Evolutionary conservation across 306 rosid genomes (phyloP).

Genomic region (Quercus agrifolia): DNA sequence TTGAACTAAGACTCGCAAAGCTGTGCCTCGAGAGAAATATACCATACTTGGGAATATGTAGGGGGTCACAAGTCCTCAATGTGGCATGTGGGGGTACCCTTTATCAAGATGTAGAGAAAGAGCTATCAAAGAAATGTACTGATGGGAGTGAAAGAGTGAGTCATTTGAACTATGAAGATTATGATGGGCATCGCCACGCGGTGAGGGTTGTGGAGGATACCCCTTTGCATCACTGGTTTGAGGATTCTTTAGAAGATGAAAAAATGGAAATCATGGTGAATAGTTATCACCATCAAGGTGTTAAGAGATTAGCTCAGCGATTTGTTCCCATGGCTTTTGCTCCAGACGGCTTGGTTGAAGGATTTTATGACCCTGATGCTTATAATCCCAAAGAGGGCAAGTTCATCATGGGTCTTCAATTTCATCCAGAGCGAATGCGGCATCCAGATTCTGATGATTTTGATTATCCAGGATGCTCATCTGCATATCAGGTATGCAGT

Average conservation of each 20-base stretch:
- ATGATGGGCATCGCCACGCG: slow-evolving; percentile 34
- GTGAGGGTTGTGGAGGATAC: slow-evolving; percentile 11
- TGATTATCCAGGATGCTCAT: slow-evolving; percentile 35
- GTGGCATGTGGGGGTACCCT: slow-evolving; percentile 94
- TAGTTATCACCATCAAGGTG: slow-evolving; percentile 52
- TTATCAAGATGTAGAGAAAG: slow-evolving; percentile 68
- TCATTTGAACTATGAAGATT: slow-evolving; percentile 38
- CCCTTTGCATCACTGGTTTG: slow-evolving; percentile 44
- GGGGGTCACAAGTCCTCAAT: slow-evolving; percentile 83
- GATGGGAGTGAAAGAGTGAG: slow-evolving; percentile 42
- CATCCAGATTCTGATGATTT: slow-evolving; percentile 20
- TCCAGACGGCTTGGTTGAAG: slow-evolving; percentile 42
- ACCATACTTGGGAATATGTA: slow-evolving; percentile 85
- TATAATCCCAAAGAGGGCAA: slow-evolving; percentile 33
- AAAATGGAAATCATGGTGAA: slow-evolving; percentile 44
- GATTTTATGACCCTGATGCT: slow-evolving; percentile 36
- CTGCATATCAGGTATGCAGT: slow-evolving; percentile 32
- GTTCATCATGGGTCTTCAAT: slow-evolving; percentile 43
- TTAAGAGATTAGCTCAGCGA: slow-evolving; percentile 27
- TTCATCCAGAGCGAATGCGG: slow-evolving; percentile 48
- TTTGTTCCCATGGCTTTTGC: slow-evolving; percentile 44
- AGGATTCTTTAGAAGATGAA: slow-evolving; percentile 27
- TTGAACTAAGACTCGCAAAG: slow-evolving; percentile 74
- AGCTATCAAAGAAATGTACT: slow-evolving; percentile 38
- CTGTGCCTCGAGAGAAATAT: slow-evolving; percentile 89